Evolutionary conservation across 169 alveolate species (phyloP).

Genomic region (Amoebophrya sp.): DNA sequence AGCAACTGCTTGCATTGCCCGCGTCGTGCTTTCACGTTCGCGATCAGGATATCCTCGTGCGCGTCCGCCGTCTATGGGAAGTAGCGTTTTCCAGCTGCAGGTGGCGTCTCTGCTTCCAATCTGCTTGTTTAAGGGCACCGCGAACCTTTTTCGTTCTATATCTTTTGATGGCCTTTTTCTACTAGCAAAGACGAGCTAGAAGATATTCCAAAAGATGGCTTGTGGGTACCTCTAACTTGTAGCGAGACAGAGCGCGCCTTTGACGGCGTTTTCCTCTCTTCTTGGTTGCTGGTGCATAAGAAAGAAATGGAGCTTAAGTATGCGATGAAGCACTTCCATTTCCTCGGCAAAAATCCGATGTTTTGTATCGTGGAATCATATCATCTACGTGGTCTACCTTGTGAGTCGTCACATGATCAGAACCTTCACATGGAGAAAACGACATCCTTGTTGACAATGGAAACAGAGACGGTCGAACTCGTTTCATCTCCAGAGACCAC

Average conservation of each 20-base stretch:
- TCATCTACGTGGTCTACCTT: too few relatives aligned
- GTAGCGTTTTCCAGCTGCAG: too few relatives aligned
- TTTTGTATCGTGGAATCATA: neutral
- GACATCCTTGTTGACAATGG: too few relatives aligned
- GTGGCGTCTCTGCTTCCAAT: neutral
- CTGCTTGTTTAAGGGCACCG: neutral
- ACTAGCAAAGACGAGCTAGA: too few relatives aligned
- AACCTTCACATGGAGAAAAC: too few relatives aligned
- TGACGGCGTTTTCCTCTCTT: neutral
- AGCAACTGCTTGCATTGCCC: neutral
- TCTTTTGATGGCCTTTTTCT: too few relatives aligned
- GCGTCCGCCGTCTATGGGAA: neutral
- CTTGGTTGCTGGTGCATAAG: neutral
- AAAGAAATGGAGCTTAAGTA: neutral
- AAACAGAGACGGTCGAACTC: too few relatives aligned
- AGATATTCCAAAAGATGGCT: too few relatives aligned
- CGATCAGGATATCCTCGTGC: neutral
- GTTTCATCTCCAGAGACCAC: too few relatives aligned
- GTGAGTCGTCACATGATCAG: too few relatives aligned
- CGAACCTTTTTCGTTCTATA: too few relatives aligned
- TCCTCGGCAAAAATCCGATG: neutral
- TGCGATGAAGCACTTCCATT: neutral
- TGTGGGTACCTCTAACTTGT: too few relatives aligned
- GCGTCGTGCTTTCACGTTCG: neutral
- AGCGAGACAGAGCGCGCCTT: neutral